phyloP scores from a whole-genome alignment of 768 basidiomycete species.

The Auricularia cornea region DNA sequence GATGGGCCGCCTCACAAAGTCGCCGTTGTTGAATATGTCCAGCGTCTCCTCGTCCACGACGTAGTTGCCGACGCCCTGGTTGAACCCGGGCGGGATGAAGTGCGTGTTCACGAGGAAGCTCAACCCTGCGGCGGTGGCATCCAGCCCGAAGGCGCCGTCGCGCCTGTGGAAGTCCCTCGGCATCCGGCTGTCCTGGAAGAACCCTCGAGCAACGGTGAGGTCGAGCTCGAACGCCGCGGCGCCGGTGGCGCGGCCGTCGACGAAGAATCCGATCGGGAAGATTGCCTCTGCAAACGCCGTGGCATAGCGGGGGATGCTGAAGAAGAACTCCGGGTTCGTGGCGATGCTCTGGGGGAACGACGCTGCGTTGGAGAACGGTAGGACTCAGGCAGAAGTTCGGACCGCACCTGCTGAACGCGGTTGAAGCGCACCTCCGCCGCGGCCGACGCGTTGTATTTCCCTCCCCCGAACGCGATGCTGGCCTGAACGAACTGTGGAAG shows the following conservation, averaged over 20 bases:
- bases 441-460: not conserved
- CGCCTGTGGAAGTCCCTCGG: constrained; percentile 2
- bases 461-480: not conserved
- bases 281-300: constrained; percentile 3
- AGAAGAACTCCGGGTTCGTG: constrained; percentile 6
- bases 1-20: not conserved
- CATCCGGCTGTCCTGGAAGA: constrained; percentile 1
- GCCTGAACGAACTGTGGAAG: not conserved
- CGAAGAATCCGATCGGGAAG: constrained; percentile 5
- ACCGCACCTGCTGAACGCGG: constrained; percentile 1
- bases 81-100: not conserved
- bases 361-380: too few relatives aligned
- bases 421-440: constrained; percentile 5
- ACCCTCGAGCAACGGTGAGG: not conserved
- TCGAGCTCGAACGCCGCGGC: not conserved
- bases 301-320: not conserved
- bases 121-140: not conserved
- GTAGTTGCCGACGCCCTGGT: constrained; percentile 2
- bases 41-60: not conserved
- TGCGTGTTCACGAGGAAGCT: not conserved
- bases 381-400: too few relatives aligned
- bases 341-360: not conserved
- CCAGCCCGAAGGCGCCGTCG: not conserved
- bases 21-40: not conserved
- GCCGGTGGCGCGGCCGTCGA: not conserved